Base-by-base conservation (phyloP, 2,329 filamentous ascomycete genomes). In the Epichloe hybrida region DNA sequence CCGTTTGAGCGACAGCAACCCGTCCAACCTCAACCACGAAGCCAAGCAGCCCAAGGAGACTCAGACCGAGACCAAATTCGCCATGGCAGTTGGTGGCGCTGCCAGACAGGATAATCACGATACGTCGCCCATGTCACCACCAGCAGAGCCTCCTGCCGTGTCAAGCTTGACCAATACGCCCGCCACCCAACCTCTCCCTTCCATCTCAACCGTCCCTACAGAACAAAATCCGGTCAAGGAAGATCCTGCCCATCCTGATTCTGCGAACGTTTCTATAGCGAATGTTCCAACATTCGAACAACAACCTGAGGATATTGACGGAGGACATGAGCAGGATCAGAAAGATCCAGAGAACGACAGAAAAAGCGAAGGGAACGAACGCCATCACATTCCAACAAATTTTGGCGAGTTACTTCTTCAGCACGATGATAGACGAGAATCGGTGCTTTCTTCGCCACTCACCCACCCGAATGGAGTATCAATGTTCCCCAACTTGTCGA, bases 401-500 rank as follows among this genome's bases (percentile, higher is more conserved):
- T 40, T n/a, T 8, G 17, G n/a, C 41, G 36, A 38, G 5, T 51
- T 35, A 6, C 31, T 46, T 7, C 4, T 21, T 37, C 42, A 48
- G 23, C n/a, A n/a, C 17, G 50, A 45, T 11, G 9, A n/a, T 42
- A 53, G 56, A 39, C 57, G 51, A 13, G 53, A 56, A 15, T 58
- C 63, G 5, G 52, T 56, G 5, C 43, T 63, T 4, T 53, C 57
- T 5, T 57, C 59, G 7, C 65, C 62, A n/a, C 54, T 69, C 49
- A 67, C 61, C 0, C 66, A 70, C 46, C 67, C 66, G 13, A 69
- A 69, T 44, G 67, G 67, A 4, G 41, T 60, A 7, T 61, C 58
- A 17, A 67, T 69, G 17, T 69, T 69, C 37, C 67, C 67, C 5
- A 53, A 57, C 11, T 52, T 69, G 27, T 66, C 67, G 4, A 54